Evolutionary conservation across 306 rosid species (phyloP).

Genomic region (Canavalia ensiformis): DNA sequence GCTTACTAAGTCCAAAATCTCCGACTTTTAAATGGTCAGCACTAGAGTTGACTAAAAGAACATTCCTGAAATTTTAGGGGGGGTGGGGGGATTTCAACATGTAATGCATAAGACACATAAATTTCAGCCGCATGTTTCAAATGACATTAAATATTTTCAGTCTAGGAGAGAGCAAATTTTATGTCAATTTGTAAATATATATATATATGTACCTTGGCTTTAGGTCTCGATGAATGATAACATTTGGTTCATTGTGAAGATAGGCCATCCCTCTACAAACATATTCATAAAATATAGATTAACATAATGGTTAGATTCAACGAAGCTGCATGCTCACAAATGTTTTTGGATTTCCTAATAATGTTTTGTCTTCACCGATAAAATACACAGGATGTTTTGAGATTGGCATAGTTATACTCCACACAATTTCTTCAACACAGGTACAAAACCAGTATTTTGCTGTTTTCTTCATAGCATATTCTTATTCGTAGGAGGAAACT

Average conservation of each 20-base stretch:
- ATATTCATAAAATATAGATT: slow-evolving; percentile 48
- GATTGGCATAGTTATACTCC: background rate
- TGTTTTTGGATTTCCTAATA: slow-evolving; percentile 23
- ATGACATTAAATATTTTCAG: slow-evolving; percentile 24
- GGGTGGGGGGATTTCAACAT: slow-evolving; percentile 13
- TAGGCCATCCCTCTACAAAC: slow-evolving; percentile 90
- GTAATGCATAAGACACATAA: slow-evolving; percentile 27
- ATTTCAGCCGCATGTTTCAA: slow-evolving; percentile 36
- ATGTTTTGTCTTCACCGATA: background rate
- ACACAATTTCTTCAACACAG: too few species aligned
- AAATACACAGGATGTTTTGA: slow-evolving; percentile 1
- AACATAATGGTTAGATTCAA: slow-evolving; percentile 44
- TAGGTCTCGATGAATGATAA: slow-evolving; percentile 88
- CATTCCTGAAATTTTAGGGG: slow-evolving; percentile 71
- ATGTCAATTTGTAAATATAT: slow-evolving; percentile 31
- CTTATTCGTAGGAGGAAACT: too few species aligned
- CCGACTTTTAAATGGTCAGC: slow-evolving; percentile 96
- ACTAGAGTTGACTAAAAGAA: slow-evolving; percentile 80
- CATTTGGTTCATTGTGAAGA: slow-evolving; percentile 97
- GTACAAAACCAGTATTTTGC: too few species aligned
- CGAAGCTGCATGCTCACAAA: slow-evolving; percentile 28
- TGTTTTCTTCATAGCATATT: too few species aligned
- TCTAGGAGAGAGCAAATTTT: slow-evolving; percentile 15
- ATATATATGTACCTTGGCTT: slow-evolving; percentile 74
- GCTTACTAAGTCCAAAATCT: slow-evolving; percentile 95